These are phyloP conservation scores for Lecanicillium sp. DNA, from an alignment of 2,329 filamentous ascomycete genomes.

Conservation along the genomic window DNA sequence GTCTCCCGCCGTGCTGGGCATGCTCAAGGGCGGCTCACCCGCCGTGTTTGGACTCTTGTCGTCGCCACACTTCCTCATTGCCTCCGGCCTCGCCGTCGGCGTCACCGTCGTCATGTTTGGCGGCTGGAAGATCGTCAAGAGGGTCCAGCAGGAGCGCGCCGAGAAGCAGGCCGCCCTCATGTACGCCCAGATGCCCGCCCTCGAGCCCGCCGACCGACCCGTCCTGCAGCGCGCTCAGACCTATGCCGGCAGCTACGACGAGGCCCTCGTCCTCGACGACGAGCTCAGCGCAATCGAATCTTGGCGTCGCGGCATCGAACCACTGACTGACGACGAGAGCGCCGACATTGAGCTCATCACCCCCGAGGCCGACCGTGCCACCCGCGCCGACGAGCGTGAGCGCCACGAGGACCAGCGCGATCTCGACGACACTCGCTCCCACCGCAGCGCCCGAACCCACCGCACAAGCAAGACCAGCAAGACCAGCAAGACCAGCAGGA, in stretches of 20 bases:
- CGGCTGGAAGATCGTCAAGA: slow-evolving; percentile 95
- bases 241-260: slow-evolving; percentile 38
- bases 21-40: slow-evolving; percentile 75
- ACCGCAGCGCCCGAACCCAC: slow-evolving; percentile 20
- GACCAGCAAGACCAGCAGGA: slow-evolving; percentile 25
- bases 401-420: slow-evolving; percentile 30
- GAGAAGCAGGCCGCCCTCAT: slow-evolving; percentile 25
- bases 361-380: slow-evolving; percentile 45
- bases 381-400: slow-evolving; percentile 27
- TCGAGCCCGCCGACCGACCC: slow-evolving; percentile 20
- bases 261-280: slow-evolving; percentile 52
- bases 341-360: slow-evolving; percentile 54
- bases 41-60: slow-evolving; percentile 80
- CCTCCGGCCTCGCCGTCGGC: slow-evolving; percentile 79
- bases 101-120: slow-evolving; percentile 95
- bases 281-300: slow-evolving; percentile 53
- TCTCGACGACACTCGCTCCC: slow-evolving; percentile 12
- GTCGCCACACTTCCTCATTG: slow-evolving; percentile 91
- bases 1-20: slow-evolving; percentile 69
- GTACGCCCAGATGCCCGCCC: slow-evolving; percentile 20
- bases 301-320: slow-evolving; percentile 52
- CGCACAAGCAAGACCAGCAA: slow-evolving; percentile 25
- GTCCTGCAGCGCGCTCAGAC: slow-evolving; percentile 24
- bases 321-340: slow-evolving; percentile 39
- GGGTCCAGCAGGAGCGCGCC: slow-evolving; percentile 49